Conservation (phyloP, 345 rosid species). For the Salix dunnii region DNA sequence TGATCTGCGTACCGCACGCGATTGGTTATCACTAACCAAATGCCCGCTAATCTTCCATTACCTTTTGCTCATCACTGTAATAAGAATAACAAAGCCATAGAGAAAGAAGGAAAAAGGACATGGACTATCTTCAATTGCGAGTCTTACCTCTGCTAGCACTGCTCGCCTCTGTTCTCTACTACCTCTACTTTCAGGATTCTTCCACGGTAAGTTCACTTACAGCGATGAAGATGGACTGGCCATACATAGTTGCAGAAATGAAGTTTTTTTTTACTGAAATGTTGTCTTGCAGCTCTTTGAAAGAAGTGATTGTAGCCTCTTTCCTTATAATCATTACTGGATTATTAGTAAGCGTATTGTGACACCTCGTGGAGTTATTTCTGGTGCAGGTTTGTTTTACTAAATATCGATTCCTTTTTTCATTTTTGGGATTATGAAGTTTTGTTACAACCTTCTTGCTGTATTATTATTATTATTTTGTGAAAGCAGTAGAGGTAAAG, state of each 20-base stretch:
- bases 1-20: no score
- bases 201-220: slow-evolving; percentile 36
- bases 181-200: slow-evolving; percentile 42
- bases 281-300: no score
- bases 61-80: no score
- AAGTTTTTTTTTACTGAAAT: not conserved
- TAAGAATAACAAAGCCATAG: not conserved
- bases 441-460: not conserved
- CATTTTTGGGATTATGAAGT: not conserved
- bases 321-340: slow-evolving; percentile 66
- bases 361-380: slow-evolving; percentile 61
- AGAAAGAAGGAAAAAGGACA: slow-evolving; percentile 19
- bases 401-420: not conserved
- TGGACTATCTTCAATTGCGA: slow-evolving; percentile 52
- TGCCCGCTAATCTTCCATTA: not conserved
- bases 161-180: slow-evolving; percentile 36
- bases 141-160: slow-evolving; percentile 51
- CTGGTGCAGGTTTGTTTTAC: slow-evolving; percentile 64
- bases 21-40: no score
- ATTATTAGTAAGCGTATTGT: slow-evolving; percentile 67
- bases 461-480: not conserved
- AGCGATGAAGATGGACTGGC: no score
- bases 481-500: slow-evolving; percentile 63
- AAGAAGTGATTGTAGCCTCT: slow-evolving; percentile 57
- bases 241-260: no score